phyloP scores from a whole-genome alignment of 352 stramenopile genomes.

The Aphanomyces astaci region DNA sequence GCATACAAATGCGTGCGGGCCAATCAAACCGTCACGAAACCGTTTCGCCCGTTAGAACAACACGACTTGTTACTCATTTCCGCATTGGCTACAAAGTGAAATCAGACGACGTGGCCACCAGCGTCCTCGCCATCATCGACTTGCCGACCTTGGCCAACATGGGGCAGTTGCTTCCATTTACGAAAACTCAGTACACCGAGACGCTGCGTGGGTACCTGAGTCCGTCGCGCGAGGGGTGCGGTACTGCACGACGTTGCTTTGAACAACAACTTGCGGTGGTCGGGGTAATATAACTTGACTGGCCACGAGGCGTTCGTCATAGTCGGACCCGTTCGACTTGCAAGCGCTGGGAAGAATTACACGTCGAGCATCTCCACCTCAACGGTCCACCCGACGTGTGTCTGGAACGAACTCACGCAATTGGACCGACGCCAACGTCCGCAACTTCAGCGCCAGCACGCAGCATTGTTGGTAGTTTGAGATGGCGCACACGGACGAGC shows the following conservation, averaged over 20 bases:
- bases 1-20: too few species aligned
- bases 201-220: too few species aligned
- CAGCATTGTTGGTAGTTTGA: conserved; percentile 10
- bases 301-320: conserved; percentile 15
- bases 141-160: too few species aligned
- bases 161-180: too few species aligned
- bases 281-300: conserved; percentile 15
- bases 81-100: too few species aligned
- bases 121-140: too few species aligned
- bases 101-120: too few species aligned
- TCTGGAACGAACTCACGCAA: not conserved
- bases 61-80: too few species aligned
- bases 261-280: conserved; percentile 13
- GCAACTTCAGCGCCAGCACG: not conserved
- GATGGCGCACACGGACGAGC: conserved; percentile 6
- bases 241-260: not conserved
- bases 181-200: too few species aligned
- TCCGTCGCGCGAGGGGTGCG: not conserved
- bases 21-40: too few species aligned
- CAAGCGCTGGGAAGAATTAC: not conserved
- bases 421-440: not conserved
- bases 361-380: not conserved
- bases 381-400: not conserved
- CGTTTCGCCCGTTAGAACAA: too few species aligned
- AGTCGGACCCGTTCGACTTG: not conserved